phyloP scores from a whole-genome alignment of 1,139 yeast species.

The Wickerhamiella pararugosa region DNA sequence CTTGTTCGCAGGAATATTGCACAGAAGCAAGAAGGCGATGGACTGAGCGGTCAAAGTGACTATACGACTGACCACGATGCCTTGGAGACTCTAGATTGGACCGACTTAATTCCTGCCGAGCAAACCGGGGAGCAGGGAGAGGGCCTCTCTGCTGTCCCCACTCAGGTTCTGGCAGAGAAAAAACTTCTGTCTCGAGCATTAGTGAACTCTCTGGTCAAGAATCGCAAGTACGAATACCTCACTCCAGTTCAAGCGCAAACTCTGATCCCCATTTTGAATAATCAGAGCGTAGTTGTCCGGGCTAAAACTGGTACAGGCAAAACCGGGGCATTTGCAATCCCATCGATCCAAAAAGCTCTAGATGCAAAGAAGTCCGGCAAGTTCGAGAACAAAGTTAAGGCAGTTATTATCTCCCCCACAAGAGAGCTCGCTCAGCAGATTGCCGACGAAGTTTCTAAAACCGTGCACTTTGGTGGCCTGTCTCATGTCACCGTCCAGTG shows the following conservation, averaged over 20 bases:
- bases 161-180: constrained; percentile 19
- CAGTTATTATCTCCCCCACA: constrained; percentile 76
- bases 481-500: constrained; percentile 26
- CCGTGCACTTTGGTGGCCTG: constrained; percentile 24
- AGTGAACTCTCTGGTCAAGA: constrained; percentile 23
- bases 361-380: constrained; percentile 23
- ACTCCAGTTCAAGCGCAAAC: constrained; percentile 74
- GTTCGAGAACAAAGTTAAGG: constrained; percentile 25
- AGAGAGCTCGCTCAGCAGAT: constrained; percentile 86
- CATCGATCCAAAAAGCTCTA: constrained; percentile 47
- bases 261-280: constrained; percentile 46
- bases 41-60: constrained; percentile 21
- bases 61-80: constrained; percentile 19
- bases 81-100: constrained; percentile 10
- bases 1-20: constrained; percentile 7
- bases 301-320: constrained; percentile 97
- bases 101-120: constrained; percentile 12
- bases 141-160: constrained; percentile 22
- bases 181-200: constrained; percentile 22
- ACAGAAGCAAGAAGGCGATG: constrained; percentile 17
- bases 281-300: constrained; percentile 56
- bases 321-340: constrained; percentile 76
- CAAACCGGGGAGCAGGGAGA: constrained; percentile 4
- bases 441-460: constrained; percentile 40
- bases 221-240: constrained; percentile 28